These are phyloP conservation scores for Fonsecaea nubica DNA, from an alignment of 2,329 filamentous ascomycete genomes.

Conservation along the genomic window DNA sequence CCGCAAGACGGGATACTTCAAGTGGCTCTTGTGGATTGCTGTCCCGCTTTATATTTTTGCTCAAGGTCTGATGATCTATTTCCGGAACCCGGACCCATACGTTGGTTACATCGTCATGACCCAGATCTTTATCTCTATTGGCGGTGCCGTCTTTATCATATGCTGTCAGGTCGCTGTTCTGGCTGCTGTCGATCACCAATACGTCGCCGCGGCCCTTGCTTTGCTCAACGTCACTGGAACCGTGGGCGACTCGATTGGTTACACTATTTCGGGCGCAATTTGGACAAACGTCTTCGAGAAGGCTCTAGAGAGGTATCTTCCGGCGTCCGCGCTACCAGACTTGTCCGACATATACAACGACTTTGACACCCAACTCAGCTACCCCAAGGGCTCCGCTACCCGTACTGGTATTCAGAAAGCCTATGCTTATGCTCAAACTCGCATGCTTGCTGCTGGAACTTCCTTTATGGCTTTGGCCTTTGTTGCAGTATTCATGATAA, in stretches of 20 bases:
- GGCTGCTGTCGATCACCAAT: slow-evolving; percentile 58
- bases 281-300: slow-evolving; percentile 44
- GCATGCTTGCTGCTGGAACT: slow-evolving; percentile 48
- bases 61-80: slow-evolving; percentile 60
- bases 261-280: slow-evolving; percentile 43
- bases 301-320: slow-evolving; percentile 51
- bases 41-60: slow-evolving; percentile 58
- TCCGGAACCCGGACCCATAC: slow-evolving; percentile 55
- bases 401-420: slow-evolving; percentile 55
- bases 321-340: slow-evolving; percentile 44
- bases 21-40: slow-evolving; percentile 57
- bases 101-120: slow-evolving; percentile 61
- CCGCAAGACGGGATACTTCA: slow-evolving; percentile 57
- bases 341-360: slow-evolving; percentile 59
- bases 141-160: slow-evolving; percentile 59
- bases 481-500: slow-evolving; percentile 30
- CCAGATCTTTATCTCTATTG: slow-evolving; percentile 60
- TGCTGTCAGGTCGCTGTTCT: slow-evolving; percentile 63
- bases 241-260: slow-evolving; percentile 46
- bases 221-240: slow-evolving; percentile 43
- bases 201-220: slow-evolving; percentile 55
- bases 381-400: slow-evolving; percentile 49
- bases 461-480: slow-evolving; percentile 26
- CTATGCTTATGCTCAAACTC: slow-evolving; percentile 56
- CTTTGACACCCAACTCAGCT: slow-evolving; percentile 60